Evolutionary conservation across 2,329 filamentous ascomycete species (phyloP).

Genomic region (Ciborinia camelliae): DNA sequence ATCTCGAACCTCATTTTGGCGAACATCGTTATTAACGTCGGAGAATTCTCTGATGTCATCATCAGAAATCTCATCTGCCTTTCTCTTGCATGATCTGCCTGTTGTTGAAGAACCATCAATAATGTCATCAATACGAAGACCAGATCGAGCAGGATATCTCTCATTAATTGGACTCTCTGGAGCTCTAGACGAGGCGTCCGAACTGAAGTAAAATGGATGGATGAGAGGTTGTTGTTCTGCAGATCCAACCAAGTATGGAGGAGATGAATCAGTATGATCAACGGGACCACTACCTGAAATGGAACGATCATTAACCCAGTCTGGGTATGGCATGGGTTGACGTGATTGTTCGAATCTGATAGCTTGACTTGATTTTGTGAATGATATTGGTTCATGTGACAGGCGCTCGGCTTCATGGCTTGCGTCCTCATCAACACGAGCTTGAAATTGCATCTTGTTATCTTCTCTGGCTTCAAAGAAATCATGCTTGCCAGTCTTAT

Average conservation of each 20-base stretch:
- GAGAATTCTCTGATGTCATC: background rate
- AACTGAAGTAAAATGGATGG: conserved; percentile 17
- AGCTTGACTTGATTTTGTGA: background rate
- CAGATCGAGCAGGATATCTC: conserved; percentile 26
- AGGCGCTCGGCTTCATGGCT: background rate
- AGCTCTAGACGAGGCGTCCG: conserved; percentile 7
- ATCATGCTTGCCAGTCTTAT: conserved; percentile 33
- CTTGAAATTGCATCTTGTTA: conserved; percentile 30
- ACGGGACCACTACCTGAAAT: background rate
- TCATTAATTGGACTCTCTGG: conserved; percentile 16
- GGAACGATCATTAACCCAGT: background rate
- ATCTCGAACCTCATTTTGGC: conserved; percentile 29
- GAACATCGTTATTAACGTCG: conserved; percentile 18
- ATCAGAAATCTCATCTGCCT: conserved; percentile 34
- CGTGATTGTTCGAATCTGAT: background rate
- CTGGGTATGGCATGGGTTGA: background rate
- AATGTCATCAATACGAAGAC: conserved; percentile 35
- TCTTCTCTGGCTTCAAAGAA: conserved; percentile 37
- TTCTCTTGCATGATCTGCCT: conserved; percentile 30
- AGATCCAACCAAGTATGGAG: background rate
- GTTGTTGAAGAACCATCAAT: conserved; percentile 27
- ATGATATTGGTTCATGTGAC: background rate
- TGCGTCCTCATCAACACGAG: conserved; percentile 6
- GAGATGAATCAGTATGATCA: background rate
- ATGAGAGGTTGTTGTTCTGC: background rate